phyloP scores from a whole-genome alignment of 2,329 filamentous ascomycete species.

The Phialophora tarda region DNA sequence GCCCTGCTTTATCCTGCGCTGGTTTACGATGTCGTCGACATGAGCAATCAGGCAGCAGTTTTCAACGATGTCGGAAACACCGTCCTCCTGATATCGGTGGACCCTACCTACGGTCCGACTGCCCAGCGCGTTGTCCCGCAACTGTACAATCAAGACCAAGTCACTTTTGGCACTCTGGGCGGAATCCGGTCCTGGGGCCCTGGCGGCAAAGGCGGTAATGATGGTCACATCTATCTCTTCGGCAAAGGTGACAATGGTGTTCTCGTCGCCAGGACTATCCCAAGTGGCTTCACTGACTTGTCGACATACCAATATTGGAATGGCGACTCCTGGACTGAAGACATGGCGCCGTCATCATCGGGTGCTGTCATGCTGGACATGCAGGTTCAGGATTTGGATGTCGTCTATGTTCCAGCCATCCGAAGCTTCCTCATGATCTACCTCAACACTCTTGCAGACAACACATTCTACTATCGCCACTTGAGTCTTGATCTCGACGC shows the following conservation, averaged over 20 bases:
- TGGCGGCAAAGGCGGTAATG: constrained; percentile 40
- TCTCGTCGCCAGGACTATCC: constrained; percentile 38
- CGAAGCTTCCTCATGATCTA: constrained; percentile 44
- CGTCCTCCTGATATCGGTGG: constrained; percentile 40
- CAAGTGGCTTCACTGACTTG: constrained; percentile 35
- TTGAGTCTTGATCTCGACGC: constrained; percentile 40
- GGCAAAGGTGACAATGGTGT: constrained; percentile 41
- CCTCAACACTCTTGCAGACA: constrained; percentile 42
- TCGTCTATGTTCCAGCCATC: constrained; percentile 44
- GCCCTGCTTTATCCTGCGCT: constrained; percentile 43
- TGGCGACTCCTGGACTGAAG: constrained; percentile 39
- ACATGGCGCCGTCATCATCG: constrained; percentile 36
- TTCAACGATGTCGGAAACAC: constrained; percentile 43
- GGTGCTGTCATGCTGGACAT: constrained; percentile 40
- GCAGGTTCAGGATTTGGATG: constrained; percentile 42
- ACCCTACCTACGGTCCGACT: constrained; percentile 40
- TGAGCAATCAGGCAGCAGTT: constrained; percentile 37
- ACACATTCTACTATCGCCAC: constrained; percentile 45
- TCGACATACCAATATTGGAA: constrained; percentile 42
- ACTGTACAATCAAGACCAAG: constrained; percentile 41
- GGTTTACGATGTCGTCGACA: constrained; percentile 43
- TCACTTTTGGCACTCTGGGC: constrained; percentile 42
- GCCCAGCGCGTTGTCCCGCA: constrained; percentile 41
- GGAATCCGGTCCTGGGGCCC: constrained; percentile 43
- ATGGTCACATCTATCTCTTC: constrained; percentile 44